Base-by-base conservation (phyloP, 1,139 yeast species). In the Magnusiomyces tetraspermus region DNA sequence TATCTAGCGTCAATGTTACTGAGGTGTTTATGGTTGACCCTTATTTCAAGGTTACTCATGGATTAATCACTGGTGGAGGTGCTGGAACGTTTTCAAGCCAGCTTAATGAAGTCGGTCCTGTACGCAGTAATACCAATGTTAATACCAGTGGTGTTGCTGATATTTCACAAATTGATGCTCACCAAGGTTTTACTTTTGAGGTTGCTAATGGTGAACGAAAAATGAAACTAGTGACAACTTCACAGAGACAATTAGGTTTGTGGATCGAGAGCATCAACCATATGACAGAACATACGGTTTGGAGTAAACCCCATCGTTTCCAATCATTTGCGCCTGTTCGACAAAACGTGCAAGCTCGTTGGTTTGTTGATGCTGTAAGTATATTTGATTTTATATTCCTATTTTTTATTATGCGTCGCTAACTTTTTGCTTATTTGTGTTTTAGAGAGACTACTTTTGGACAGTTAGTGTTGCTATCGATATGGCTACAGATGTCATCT, bases 281-380 rank as follows among this genome's bases (percentile, higher is more conserved):
- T 26, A 88, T 90, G 95, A 77, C 78, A 51, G 76, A 76, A 46
- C 73, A 76, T 46, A 78, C 92, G 0, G 69, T 77, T 1, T 92
- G 97, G 95, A 72, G 90, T 0, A 75, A 78, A 55, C 71, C 71
- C 2, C 79, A 94, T 59, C 75, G 98, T 57, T 94, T 94, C 68
- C 82, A 76, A 10, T 87, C 96, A 49, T 94, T 87, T 76, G 96
- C 98, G 0, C 99, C 99, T 0, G 80, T 90, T 0, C 74, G 99
- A 58, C 71, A 80, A 33, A 80, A 87, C 60, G 87, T 88, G 55
- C 87, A 80, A 70, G 96, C 97, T 3, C 96, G 92, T 66, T 92
- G 96, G 95, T 83, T 92, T 71, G 97, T 94, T 5, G 99, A 94
- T 69, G 98, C 87, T 2, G 74, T 57, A 53, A 41, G 55, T 51